A percentile compares a stretch with the other conserved stretches of the same genome.
phyloP scores from a whole-genome alignment of 2,329 filamentous ascomycete genomes.

The Diaporthe helianthi region DNA sequence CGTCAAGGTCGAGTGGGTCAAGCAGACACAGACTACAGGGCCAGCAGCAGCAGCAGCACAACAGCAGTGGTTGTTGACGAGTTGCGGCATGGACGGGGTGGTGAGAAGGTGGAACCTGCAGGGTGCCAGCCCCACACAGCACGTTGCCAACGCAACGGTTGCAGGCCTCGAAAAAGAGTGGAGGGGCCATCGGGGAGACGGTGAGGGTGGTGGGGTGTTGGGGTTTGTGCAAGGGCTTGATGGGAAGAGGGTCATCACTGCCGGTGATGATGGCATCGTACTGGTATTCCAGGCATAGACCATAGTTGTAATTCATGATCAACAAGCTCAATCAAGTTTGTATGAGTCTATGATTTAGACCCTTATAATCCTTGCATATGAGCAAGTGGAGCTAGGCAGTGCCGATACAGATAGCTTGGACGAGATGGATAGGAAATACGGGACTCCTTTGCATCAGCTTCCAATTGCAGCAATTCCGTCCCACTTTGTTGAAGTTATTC shows the following conservation, averaged over 20 bases:
- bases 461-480: neutral
- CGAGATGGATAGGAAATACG: too few species aligned
- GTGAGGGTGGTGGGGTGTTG: constrained; percentile 86
- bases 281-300: constrained; percentile 69
- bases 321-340: neutral
- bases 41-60: constrained; percentile 41
- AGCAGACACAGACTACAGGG: constrained; percentile 42
- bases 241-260: constrained; percentile 81
- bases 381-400: neutral
- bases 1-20: constrained; percentile 90
- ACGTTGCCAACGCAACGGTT: constrained; percentile 52
- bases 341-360: too few species aligned
- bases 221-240: constrained; percentile 85
- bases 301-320: neutral
- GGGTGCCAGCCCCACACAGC: constrained; percentile 47
- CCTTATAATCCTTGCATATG: neutral
- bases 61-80: constrained; percentile 77
- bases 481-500: too few species aligned
- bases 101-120: constrained; percentile 85
- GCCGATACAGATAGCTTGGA: neutral
- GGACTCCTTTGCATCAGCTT: neutral
- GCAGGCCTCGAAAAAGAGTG: constrained; percentile 83
- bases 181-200: constrained; percentile 85
- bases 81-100: constrained; percentile 90
- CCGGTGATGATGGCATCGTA: constrained; percentile 82